Conservation (phyloP, 306 rosid species). For the Malus asiatica region DNA sequence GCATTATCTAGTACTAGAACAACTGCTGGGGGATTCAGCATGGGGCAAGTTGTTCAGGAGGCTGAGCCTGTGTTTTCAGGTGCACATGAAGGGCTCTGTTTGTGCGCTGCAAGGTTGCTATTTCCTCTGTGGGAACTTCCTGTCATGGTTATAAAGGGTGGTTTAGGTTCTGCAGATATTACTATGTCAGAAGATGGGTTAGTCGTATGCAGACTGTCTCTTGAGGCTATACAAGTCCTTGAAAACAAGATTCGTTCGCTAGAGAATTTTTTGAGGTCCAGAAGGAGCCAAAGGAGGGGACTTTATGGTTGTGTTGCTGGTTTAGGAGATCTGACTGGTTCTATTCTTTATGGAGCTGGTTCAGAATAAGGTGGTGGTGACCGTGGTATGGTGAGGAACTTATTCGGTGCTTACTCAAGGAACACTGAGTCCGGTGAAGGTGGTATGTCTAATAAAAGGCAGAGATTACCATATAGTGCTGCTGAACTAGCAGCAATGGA, state of each 20-base stretch:
- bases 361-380: conserved; percentile 74
- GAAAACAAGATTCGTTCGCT: conserved; percentile 75
- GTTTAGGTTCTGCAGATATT: conserved; percentile 40
- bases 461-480: conserved; percentile 83
- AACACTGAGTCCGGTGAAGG: conserved; percentile 62
- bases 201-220: conserved; percentile 72
- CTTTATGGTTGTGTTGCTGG: conserved; percentile 98
- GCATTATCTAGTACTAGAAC: conserved; percentile 80
- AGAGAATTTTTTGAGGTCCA: conserved; percentile 79
- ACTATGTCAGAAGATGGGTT: conserved; percentile 54
- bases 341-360: conserved; percentile 77
- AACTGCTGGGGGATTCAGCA: conserved; percentile 88
- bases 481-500: conserved; percentile 99
- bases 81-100: conserved; percentile 95
- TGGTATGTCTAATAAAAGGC: conserved; percentile 71
- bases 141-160: conserved; percentile 61
- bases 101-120: conserved; percentile 86
- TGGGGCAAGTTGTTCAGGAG: conserved; percentile 99
- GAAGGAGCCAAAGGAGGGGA: conserved; percentile 93
- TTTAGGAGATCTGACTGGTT: conserved; percentile 78
- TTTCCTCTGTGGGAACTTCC: conserved; percentile 99
- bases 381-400: conserved; percentile 74
- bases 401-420: conserved; percentile 76
- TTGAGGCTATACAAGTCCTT: conserved; percentile 86
- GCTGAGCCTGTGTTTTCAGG: conserved; percentile 98